Percentiles rank a stretch among this genome's conserved stretches.
Conservation (phyloP, 75 land plant species). For the Picea sitchensis region DNA sequence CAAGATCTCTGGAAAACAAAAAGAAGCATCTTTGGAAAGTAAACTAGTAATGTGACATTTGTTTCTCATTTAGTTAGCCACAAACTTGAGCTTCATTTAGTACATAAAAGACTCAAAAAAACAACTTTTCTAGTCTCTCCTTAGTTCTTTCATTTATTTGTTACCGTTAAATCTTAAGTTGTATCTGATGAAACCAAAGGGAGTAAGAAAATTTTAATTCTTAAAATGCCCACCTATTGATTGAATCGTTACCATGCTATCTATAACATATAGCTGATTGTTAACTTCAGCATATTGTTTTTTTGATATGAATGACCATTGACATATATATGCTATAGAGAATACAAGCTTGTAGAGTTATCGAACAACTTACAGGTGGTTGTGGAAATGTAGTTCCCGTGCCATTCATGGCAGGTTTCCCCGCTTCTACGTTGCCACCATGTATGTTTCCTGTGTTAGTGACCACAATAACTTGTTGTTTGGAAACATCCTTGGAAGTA, state of each 20-base stretch:
- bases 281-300: neutral
- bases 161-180: neutral
- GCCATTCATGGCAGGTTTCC: constrained; percentile 4
- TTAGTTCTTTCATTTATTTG: neutral
- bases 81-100: neutral
- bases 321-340: neutral
- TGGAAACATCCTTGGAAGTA: constrained; percentile 5
- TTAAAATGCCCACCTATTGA: neutral
- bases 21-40: neutral
- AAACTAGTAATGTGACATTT: neutral
- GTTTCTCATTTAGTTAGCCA: neutral
- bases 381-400: neutral
- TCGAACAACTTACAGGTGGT: constrained; percentile 3
- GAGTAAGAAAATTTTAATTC: neutral
- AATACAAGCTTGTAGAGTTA: neutral
- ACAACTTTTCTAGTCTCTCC: neutral
- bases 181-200: neutral
- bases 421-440: neutral
- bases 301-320: neutral
- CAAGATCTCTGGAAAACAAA: neutral
- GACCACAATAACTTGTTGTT: neutral
- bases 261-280: neutral
- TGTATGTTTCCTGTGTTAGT: neutral
- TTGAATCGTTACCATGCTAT: neutral
- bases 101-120: neutral